Evolutionary conservation across 1,139 yeast genomes (phyloP).

Genomic region (Geotrichum citri-aurantii): DNA sequence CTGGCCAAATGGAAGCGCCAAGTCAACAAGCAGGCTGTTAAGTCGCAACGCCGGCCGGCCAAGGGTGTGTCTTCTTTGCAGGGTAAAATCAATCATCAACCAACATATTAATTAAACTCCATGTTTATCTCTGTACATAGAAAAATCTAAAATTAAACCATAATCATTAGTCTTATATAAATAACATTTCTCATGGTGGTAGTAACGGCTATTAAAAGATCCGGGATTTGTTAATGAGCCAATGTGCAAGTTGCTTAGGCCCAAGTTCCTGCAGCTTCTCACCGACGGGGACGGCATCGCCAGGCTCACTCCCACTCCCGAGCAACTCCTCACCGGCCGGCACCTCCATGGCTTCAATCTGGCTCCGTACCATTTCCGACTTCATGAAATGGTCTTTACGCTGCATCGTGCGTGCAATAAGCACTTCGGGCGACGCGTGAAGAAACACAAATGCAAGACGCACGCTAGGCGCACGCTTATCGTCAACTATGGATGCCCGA

Average conservation of each 20-base stretch:
- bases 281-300: neutral
- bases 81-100: neutral
- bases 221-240: neutral
- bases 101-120: neutral
- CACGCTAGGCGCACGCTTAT: constrained; percentile 33
- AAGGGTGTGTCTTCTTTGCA: neutral
- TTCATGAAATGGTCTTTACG: constrained; percentile 84
- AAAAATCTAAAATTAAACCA: neutral
- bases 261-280: neutral
- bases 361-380: constrained; percentile 73
- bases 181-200: too few relatives aligned
- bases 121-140: neutral
- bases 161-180: too few relatives aligned
- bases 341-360: constrained; percentile 64
- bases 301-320: neutral
- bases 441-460: constrained; percentile 59
- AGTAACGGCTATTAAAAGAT: neutral
- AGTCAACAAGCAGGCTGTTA: neutral
- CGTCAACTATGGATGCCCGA: constrained; percentile 26
- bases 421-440: constrained; percentile 56
- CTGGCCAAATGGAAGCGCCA: constrained; percentile 12
- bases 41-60: neutral
- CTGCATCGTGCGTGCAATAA: constrained; percentile 51
- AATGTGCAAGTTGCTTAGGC: neutral
- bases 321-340: constrained; percentile 38